These are phyloP conservation scores for Phyllosticta paracitricarpa DNA, from an alignment of 2,329 filamentous ascomycete species.

Conservation along the genomic window DNA sequence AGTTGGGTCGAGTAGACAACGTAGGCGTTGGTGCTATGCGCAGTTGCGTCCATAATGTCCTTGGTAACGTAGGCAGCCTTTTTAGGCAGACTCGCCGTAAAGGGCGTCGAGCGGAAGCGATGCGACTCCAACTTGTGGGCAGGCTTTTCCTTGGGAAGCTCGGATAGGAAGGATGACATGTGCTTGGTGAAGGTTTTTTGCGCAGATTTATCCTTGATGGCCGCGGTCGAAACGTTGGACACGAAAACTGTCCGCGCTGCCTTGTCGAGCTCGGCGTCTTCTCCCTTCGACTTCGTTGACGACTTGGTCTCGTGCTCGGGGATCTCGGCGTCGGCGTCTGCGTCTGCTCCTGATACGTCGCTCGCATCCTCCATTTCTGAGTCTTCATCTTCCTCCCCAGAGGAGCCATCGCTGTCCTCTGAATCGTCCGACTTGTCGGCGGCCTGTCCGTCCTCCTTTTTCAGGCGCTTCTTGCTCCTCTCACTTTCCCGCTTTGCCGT, in stretches of 20 bases:
- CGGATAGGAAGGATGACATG: conserved; percentile 62
- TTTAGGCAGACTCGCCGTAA: conserved; percentile 73
- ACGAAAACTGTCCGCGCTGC: conserved; percentile 85
- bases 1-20: conserved; percentile 70
- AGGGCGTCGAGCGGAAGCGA: conserved; percentile 88
- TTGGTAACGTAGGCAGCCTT: conserved; percentile 90
- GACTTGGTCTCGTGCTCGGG: conserved; percentile 42
- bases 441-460: conserved; percentile 22
- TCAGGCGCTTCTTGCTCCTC: conserved; percentile 27
- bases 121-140: conserved; percentile 77
- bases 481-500: conserved; percentile 21
- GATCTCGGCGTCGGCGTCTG: conserved; percentile 43
- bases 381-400: background rate
- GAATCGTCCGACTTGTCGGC: conserved; percentile 12
- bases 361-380: conserved; percentile 13
- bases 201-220: conserved; percentile 70
- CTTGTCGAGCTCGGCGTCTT: conserved; percentile 62
- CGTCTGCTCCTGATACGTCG: conserved; percentile 24
- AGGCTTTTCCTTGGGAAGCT: conserved; percentile 34
- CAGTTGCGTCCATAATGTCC: conserved; percentile 81
- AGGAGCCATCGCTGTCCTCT: conserved; percentile 12
- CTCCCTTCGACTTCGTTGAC: conserved; percentile 27
- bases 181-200: conserved; percentile 71
- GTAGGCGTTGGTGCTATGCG: conserved; percentile 89
- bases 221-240: conserved; percentile 75